Evolutionary conservation across 352 stramenopile genomes (phyloP), one percentile per base, ranked within the genome.

Genomic region (Phytophthora capsici): DNA sequence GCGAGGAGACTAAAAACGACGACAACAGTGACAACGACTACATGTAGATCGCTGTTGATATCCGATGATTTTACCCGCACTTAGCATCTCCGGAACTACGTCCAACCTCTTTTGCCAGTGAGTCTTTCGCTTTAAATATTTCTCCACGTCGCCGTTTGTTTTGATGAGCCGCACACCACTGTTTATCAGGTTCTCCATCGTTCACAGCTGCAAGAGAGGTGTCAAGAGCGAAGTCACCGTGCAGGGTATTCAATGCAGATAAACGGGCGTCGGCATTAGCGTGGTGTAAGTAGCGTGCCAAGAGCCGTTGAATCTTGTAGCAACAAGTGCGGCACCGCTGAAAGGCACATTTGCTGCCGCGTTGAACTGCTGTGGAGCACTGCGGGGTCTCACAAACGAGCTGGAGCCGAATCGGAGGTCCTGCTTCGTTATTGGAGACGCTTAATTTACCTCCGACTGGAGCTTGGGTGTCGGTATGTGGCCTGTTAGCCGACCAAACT

Each of bases 251-350:
- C 16, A 45, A 20, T 22, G 70, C 70, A 28, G 70, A 75, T 17
- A 66, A 37, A 25, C 66, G 60, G 32, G 70, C 70, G 8, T 63
- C 28, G 20, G 38, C 43, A 45, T 78, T 75, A 1, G 37, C 37
- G 26, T 75, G 66, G 19, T 70, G 57, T 13, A 68, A 49, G 6
- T 63, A 76, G 26, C 49, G 66, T 25, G 55, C 59, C 19, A 77
- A 16, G 4, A 90, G 64, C 9, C 81, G 71, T 54, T 92, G 84
- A 43, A 89, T 73, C 19, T 73, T 71, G 40, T 92, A 92, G 59
- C 84, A 92, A 60, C 84, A 92, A 34, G 70, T 88, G 25, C 81
- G 75, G 46, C 81, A 90, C 34, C 78, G 62, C 23, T 72, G 54
- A 32, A 90, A 88, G 4, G 62, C 47, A 36, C 84, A 92, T 23